Percentiles rank a stretch among this genome's conserved stretches.
phyloP scores from a whole-genome alignment of 768 basidiomycete species.

The Termitomyces sp. region DNA sequence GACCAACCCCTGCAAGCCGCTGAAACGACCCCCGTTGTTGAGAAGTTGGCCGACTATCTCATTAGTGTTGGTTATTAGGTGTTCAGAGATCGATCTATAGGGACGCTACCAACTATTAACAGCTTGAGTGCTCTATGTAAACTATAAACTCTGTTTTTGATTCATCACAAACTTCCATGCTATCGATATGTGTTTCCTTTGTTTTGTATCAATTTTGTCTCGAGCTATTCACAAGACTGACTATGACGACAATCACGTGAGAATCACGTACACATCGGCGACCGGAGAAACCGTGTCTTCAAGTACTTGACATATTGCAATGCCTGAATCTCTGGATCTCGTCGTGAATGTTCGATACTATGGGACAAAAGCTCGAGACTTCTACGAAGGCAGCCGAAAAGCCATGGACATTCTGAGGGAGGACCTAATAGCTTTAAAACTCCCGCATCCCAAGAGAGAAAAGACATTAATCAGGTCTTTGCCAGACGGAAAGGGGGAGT shows the following conservation, averaged over 20 bases:
- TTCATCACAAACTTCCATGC: neutral
- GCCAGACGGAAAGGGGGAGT: slow-evolving; percentile 19
- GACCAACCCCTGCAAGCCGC: slow-evolving; percentile 52
- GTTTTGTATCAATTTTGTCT: neutral
- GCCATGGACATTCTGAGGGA: slow-evolving; percentile 23
- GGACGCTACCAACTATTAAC: neutral
- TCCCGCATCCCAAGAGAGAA: slow-evolving; percentile 33
- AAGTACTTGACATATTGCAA: neutral
- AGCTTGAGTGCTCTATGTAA: slow-evolving; percentile 14
- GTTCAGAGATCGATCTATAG: slow-evolving; percentile 2
- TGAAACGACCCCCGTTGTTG: slow-evolving; percentile 64
- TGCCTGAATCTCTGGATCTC: slow-evolving; percentile 16
- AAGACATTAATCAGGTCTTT: slow-evolving; percentile 26
- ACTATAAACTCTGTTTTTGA: slow-evolving; percentile 6
- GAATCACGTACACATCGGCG: neutral
- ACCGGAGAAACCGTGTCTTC: neutral
- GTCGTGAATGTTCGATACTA: slow-evolving; percentile 28
- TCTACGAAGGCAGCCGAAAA: slow-evolving; percentile 22
- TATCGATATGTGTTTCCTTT: neutral
- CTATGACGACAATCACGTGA: slow-evolving; percentile 12
- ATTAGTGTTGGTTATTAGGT: slow-evolving; percentile 50
- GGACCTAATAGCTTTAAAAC: slow-evolving; percentile 30
- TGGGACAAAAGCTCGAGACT: slow-evolving; percentile 30
- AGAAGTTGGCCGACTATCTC: slow-evolving; percentile 76
- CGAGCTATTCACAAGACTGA: too few species aligned